Percentiles rank a stretch among this genome's conserved stretches.
Conservation (phyloP, 352 stramenopile species). For the Pythium sukuiense region DNA sequence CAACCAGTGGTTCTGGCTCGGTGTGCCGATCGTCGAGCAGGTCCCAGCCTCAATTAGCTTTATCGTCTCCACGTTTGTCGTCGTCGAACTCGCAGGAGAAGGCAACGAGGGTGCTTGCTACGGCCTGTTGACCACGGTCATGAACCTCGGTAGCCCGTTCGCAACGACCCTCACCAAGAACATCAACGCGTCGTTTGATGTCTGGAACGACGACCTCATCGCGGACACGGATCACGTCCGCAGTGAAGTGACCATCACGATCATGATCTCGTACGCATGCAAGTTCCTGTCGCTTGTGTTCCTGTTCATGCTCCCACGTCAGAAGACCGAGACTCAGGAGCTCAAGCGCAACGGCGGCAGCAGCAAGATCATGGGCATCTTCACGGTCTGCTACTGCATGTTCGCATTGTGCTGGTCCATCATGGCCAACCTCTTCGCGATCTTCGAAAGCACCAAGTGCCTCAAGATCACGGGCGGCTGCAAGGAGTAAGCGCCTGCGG, state of each 20-base stretch:
- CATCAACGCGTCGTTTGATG: constrained; percentile 25
- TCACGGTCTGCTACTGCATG: constrained; percentile 20
- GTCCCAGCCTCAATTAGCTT: constrained; percentile 20
- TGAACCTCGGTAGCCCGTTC: constrained; percentile 28
- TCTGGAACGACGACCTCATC: constrained; percentile 29
- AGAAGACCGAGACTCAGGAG: constrained; percentile 23
- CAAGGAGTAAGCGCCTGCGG: constrained; percentile 1
- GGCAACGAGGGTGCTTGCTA: constrained; percentile 33
- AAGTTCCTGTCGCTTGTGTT: constrained; percentile 3
- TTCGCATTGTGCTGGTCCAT: constrained; percentile 21
- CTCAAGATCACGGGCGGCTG: constrained; percentile 20
- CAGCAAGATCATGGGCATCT: constrained; percentile 17
- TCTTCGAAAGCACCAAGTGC: constrained; percentile 29
- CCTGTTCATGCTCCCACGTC: constrained; percentile 21
- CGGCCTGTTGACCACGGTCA: constrained; percentile 34
- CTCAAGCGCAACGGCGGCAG: constrained; percentile 10
- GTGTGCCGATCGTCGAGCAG: constrained; percentile 25
- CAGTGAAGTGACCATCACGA: constrained; percentile 27
- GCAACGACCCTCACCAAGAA: constrained; percentile 28
- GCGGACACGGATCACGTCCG: constrained; percentile 25
- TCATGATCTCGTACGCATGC: constrained; percentile 28
- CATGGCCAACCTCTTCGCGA: constrained; percentile 19
- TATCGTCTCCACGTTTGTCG: constrained; percentile 25
- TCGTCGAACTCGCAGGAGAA: constrained; percentile 32
- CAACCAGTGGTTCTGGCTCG: constrained; percentile 27